These are phyloP conservation scores for Rosa multiflora DNA, from an alignment of 306 rosid species.

Conservation along the genomic window DNA sequence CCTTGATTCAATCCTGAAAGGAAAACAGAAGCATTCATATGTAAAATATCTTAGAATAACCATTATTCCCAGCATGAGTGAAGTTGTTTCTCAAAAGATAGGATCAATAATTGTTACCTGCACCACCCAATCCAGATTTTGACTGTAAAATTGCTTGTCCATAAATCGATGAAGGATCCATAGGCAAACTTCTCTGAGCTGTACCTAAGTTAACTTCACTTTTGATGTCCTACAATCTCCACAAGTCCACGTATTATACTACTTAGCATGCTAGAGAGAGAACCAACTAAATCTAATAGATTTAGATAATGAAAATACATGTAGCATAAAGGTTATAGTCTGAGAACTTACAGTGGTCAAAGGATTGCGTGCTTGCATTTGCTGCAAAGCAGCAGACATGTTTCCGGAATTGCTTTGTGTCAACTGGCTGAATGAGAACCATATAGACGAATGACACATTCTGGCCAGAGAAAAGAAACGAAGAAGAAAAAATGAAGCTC, in stretches of 20 bases:
- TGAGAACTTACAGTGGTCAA: conserved; percentile 56
- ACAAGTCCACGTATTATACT: conserved; percentile 27
- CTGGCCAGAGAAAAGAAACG: conserved; percentile 2
- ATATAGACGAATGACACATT: conserved; percentile 17
- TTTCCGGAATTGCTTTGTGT: conserved; percentile 80
- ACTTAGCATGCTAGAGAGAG: conserved; percentile 29
- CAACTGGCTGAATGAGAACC: conserved; percentile 67
- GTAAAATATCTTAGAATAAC: conserved; percentile 3
- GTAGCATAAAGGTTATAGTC: conserved; percentile 16
- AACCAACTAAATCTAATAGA: conserved; percentile 5
- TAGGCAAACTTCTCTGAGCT: conserved; percentile 73
- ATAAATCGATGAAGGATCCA: conserved; percentile 83
- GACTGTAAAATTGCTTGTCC: conserved; percentile 85
- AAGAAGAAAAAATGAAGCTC: not conserved
- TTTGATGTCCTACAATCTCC: conserved; percentile 66
- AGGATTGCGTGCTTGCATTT: conserved; percentile 75
- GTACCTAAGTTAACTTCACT: conserved; percentile 63
- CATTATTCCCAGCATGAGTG: not conserved
- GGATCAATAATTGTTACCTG: conserved; percentile 47
- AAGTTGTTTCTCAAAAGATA: not conserved
- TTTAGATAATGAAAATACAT: conserved; percentile 9
- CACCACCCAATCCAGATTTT: conserved; percentile 76
- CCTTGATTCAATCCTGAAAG: conserved; percentile 72
- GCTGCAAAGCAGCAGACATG: conserved; percentile 78
- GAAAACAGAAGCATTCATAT: conserved; percentile 20